Percentiles rank a stretch among this genome's conserved stretches.
phyloP scores from a whole-genome alignment of 352 stramenopile species.

The Phytophthora megakarya region DNA sequence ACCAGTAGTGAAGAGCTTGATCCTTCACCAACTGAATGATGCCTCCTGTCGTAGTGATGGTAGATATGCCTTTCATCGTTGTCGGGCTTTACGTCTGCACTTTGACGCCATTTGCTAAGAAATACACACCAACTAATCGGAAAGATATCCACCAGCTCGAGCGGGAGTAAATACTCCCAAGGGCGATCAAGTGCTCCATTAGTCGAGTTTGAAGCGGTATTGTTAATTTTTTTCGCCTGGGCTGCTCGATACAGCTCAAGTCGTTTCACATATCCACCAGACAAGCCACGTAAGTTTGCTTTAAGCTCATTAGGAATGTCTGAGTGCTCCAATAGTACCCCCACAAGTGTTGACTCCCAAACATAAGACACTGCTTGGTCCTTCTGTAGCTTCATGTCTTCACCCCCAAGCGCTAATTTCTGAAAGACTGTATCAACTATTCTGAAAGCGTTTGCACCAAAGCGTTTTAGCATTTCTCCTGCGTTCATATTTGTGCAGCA shows the following conservation, averaged over 20 bases:
- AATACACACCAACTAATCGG: constrained; percentile 61
- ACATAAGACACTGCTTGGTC: constrained; percentile 26
- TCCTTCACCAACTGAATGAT: constrained; percentile 20
- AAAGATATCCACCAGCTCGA: constrained; percentile 42
- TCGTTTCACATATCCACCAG: background rate
- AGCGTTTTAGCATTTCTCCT: constrained; percentile 28
- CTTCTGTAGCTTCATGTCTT: background rate
- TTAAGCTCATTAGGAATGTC: constrained; percentile 39
- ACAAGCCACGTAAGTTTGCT: constrained; percentile 29
- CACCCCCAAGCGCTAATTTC: constrained; percentile 20
- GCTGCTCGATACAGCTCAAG: background rate
- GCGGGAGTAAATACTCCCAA: constrained; percentile 37
- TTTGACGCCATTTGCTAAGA: constrained; percentile 56
- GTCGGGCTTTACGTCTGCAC: constrained; percentile 20
- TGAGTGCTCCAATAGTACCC: constrained; percentile 26
- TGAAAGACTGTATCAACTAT: constrained; percentile 26
- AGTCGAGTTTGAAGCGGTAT: background rate
- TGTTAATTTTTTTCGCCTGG: background rate
- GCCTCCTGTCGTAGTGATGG: constrained; percentile 16
- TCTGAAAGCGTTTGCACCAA: constrained; percentile 22
- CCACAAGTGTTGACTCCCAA: constrained; percentile 52
- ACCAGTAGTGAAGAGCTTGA: constrained; percentile 14
- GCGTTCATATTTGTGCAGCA: constrained; percentile 42
- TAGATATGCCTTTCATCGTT: constrained; percentile 8
- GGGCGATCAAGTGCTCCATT: constrained; percentile 16